Conservation (phyloP, 2,329 filamentous ascomycete genomes). For the Biscogniauxia marginata region DNA sequence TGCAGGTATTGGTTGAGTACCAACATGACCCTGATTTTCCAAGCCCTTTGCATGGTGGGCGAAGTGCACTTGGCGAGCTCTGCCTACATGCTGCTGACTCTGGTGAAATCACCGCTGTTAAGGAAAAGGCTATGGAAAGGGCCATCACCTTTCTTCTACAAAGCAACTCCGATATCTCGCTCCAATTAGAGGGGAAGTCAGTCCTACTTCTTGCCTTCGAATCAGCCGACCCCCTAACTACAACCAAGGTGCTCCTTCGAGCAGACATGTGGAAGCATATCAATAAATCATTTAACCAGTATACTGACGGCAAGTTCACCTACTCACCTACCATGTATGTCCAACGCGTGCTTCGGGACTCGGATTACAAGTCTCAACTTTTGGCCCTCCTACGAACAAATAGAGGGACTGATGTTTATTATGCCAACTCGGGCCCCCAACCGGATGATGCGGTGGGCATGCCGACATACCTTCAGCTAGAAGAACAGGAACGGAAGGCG, state of each 20-base stretch:
- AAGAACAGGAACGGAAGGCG: constrained; percentile 51
- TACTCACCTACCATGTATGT: constrained; percentile 68
- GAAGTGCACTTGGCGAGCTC: constrained; percentile 63
- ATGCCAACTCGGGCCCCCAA: constrained; percentile 52
- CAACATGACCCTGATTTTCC: constrained; percentile 66
- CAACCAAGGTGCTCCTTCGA: constrained; percentile 58
- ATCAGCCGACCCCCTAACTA: constrained; percentile 51
- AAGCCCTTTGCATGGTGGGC: constrained; percentile 59
- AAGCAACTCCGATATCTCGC: constrained; percentile 54
- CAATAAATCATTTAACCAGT: constrained; percentile 59
- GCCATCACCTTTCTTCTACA: constrained; percentile 57
- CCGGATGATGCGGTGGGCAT: constrained; percentile 53
- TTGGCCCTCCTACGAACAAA: constrained; percentile 50
- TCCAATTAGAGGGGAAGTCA: constrained; percentile 57
- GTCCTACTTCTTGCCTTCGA: constrained; percentile 60
- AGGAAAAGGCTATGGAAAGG: constrained; percentile 55
- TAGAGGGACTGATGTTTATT: constrained; percentile 53
- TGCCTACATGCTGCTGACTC: constrained; percentile 55
- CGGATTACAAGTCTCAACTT: constrained; percentile 41
- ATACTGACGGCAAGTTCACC: constrained; percentile 49
- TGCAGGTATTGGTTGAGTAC: constrained; percentile 55
- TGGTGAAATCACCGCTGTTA: constrained; percentile 43
- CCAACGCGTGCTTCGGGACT: constrained; percentile 41
- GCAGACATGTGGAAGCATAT: constrained; percentile 64
- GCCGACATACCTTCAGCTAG: constrained; percentile 47